Conservation (phyloP, 2,329 filamentous ascomycete genomes). For the Sarocladium strictum region DNA sequence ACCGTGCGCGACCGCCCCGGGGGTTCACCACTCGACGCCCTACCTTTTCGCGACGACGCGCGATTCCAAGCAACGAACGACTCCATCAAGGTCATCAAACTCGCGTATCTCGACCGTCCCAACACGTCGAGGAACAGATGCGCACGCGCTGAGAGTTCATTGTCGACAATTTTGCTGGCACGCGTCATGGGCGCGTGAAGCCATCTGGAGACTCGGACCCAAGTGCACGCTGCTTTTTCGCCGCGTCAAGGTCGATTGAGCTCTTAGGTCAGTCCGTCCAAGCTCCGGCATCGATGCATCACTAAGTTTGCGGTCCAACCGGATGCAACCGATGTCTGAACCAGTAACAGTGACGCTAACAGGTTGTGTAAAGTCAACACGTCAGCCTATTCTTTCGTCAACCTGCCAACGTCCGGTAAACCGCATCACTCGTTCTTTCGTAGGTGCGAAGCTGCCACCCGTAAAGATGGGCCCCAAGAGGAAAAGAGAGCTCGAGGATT, state of each 20-base stretch:
- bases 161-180: background rate
- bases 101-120: background rate
- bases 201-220: background rate
- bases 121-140: background rate
- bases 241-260: slow-evolving; percentile 1
- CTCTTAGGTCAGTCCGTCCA: background rate
- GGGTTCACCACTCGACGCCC: slow-evolving; percentile 2
- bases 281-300: background rate
- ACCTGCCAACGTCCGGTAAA: background rate
- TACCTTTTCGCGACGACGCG: slow-evolving; percentile 9
- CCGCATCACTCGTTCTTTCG: background rate
- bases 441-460: background rate
- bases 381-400: background rate
- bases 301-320: background rate
- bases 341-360: too few relatives aligned
- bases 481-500: slow-evolving; percentile 52
- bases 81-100: background rate
- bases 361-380: background rate
- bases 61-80: slow-evolving; percentile 4
- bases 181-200: slow-evolving; percentile 9
- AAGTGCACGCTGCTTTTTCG: background rate
- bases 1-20: slow-evolving; percentile 1
- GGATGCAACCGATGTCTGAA: too few relatives aligned
- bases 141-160: background rate
- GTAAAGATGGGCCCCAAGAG: slow-evolving; percentile 39